Evolutionary conservation across 805 yeast species (phyloP), one percentile per base, ranked within the genome.

Genomic region (Wickerhamomyces silvicola): DNA sequence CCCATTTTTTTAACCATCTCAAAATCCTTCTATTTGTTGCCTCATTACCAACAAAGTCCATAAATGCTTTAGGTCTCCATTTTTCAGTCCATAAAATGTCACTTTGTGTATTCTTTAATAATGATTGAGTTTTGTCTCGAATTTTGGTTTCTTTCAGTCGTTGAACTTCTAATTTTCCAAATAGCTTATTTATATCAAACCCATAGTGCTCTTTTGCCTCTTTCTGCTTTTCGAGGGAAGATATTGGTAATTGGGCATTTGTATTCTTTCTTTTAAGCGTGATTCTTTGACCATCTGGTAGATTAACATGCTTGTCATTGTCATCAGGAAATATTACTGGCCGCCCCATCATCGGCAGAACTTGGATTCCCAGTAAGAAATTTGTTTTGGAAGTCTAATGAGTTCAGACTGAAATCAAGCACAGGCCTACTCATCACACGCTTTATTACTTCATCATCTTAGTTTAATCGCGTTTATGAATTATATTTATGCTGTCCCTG

Each of bases 21-120:
- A 81, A 48, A 18, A 80, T 66, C 12, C 56, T 52, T 32, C 88
- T 60, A 43, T 81, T 81, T 1, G 75, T 64, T 25, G 66, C 57
- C 43, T 81, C 90, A 39, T 81, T 78, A 0, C 90, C 90, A 0
- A 78, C 66, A 22, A 81, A 59, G 40, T 81, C 86, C 20, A 79
- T 45, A 56, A 78, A 81, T n/a, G 54, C 59, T 24, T 53, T 56
- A 0, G 90, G 86, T 38, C 84, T 60, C 66, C 79, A 81, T 50
- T 78, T 78, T 45, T 81, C 90, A 3, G 78, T 73, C 76, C 70
- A 65, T 11, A 66, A 38, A 11, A 41, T 36, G 6, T 41, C 36
- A 17, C 28, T 32, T 6, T 27, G 25, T 5, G 13, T 18, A 8
- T 27, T 26, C 6, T 25, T 19, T 11, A 37, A 21, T 25, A 22